phyloP scores from a whole-genome alignment of 2,329 filamentous ascomycete genomes.

The Ophiocordyceps camponoti-leonardi region DNA sequence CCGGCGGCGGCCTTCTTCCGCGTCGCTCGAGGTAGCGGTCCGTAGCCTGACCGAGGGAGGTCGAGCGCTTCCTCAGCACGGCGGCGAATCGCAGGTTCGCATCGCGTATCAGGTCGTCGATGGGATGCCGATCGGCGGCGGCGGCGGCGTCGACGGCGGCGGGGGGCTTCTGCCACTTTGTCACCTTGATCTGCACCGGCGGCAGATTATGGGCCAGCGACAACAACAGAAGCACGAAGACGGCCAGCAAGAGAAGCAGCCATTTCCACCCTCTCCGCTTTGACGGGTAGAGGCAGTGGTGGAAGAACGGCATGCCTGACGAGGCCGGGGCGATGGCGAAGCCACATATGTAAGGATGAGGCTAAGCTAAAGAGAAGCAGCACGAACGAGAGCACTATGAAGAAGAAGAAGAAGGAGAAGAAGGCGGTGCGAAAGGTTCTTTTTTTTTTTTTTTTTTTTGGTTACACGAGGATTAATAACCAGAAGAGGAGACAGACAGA shows the following conservation, averaged over 20 bases:
- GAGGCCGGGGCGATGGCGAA: background rate
- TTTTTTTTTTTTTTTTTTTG: too few relatives aligned
- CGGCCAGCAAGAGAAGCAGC: background rate
- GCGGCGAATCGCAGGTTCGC: background rate
- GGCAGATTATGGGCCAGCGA: background rate
- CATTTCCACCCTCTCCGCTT: background rate
- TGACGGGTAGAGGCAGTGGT: background rate
- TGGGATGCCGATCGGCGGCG: background rate
- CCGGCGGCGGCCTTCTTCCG: conserved; percentile 43
- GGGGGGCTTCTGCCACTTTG: background rate
- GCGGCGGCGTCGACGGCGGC: background rate
- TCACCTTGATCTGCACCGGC: background rate
- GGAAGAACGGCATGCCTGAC: background rate
- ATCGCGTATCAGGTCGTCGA: background rate
- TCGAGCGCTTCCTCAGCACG: background rate
- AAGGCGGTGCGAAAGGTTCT: too few relatives aligned
- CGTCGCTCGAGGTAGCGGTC: conserved; percentile 35
- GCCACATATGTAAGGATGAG: background rate
- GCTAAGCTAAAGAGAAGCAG: too few relatives aligned
- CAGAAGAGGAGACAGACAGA: too few relatives aligned
- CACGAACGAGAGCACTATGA: too few relatives aligned
- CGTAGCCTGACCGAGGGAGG: conserved; percentile 19
- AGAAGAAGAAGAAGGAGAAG: too few relatives aligned
- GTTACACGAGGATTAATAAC: too few relatives aligned
- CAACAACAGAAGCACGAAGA: background rate